Evolutionary conservation across 2,329 filamentous ascomycete species (phyloP), one percentile per base, ranked within the genome.

Genomic region (Bipolaris bicolor): DNA sequence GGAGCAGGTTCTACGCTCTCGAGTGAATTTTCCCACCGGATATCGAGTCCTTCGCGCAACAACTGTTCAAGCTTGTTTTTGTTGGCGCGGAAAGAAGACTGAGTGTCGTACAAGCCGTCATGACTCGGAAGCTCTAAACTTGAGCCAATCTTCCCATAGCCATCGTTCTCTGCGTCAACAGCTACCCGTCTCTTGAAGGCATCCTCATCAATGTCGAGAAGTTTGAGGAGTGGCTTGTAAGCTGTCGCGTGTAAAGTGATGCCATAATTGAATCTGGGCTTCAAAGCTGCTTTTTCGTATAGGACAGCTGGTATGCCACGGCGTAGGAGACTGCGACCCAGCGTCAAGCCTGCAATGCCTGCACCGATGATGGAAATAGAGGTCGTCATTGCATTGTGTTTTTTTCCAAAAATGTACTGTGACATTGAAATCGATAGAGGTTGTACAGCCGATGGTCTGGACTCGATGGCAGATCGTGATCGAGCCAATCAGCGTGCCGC

Each of bases 271-370:
- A 77, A 65, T 39, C 73, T 62, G 5, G 68, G 61, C 3, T 61
- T 37, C 2, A 60, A 55, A 4, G 64, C 47, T 24, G 64, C 68
- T 52, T 70, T 70, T 44, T 80, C 77, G 53, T 74, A 77, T 9
- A 80, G 41, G 3, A 69, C 58, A 6, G 61, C 16, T 55, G 59
- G 34, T 15, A 79, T 76, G 10, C 70, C 71, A 20, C 65, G 68
- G 9, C 70, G 58, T 9, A 64, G 66, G 5, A 80, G 70, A 55
- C 67, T 72, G 41, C 70, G 72, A 7, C 66, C 72, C 1, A 82
- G 69, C 0, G 76, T 75, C 10, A 82, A 72, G 5, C 80, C 81
- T 11, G 77, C 74, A 15, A 82, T 70, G 5, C 81, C 81, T 13
- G 79, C 80, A 10, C 80, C 80, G 44, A 82, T 64, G 37, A 82